A percentile compares a stretch with the other conserved stretches of the same genome.
phyloP scores from a whole-genome alignment of 371 early-diverging fungal genomes.

The Mucor irregularis region DNA sequence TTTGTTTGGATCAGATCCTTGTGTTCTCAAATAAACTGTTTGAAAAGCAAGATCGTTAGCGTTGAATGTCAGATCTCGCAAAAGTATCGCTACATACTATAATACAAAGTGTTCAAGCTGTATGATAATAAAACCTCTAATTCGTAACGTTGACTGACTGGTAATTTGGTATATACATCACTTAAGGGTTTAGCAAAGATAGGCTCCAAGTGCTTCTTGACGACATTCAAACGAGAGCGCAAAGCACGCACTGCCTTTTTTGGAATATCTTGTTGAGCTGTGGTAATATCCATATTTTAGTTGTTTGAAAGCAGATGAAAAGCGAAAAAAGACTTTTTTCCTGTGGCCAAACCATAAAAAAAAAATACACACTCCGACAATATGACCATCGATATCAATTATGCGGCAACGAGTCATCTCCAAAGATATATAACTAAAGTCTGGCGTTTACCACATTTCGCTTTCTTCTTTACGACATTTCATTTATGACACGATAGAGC shows the following conservation, averaged over 20 bases:
- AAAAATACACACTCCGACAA: too few relatives aligned
- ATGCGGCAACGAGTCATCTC: too few relatives aligned
- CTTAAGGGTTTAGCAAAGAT: slow-evolving; percentile 39
- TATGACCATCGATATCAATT: too few relatives aligned
- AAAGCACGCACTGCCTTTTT: slow-evolving; percentile 42
- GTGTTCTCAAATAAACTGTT: slow-evolving; percentile 54
- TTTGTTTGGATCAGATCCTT: slow-evolving; percentile 47
- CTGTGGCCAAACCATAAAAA: too few relatives aligned
- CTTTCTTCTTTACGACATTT: too few relatives aligned
- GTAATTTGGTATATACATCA: slow-evolving; percentile 50
- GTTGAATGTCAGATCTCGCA: too few relatives aligned
- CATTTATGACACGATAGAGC: too few relatives aligned
- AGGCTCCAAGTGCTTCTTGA: slow-evolving; percentile 55
- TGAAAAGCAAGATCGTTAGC: neutral
- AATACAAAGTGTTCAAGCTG: slow-evolving; percentile 53
- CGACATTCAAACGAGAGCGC: slow-evolving; percentile 32
- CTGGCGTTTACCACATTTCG: too few relatives aligned
- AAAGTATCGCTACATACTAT: slow-evolving; percentile 59
- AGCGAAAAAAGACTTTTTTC: neutral
- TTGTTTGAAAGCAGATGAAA: neutral
- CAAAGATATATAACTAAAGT: too few relatives aligned
- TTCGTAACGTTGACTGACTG: slow-evolving; percentile 50
- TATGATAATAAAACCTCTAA: slow-evolving; percentile 56
- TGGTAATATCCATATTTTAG: neutral
- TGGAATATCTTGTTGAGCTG: slow-evolving; percentile 17